Evolutionary conservation across 257 asterid species (phyloP).

Genomic region (Knoxia roxburghii): DNA sequence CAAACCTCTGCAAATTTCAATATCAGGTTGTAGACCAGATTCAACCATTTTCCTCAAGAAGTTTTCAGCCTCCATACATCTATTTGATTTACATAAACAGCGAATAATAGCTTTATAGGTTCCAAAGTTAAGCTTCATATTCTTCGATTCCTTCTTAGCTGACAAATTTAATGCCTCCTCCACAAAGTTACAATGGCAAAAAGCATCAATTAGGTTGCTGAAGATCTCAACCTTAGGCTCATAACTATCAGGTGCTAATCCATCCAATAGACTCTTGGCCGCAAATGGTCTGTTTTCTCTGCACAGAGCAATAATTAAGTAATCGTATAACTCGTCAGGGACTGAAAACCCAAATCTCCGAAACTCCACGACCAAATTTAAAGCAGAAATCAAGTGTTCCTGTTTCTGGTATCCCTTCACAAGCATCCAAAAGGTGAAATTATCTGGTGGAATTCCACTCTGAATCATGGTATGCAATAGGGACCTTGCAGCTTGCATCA

Average conservation of each 20-base stretch:
- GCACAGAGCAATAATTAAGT: constrained; percentile 54
- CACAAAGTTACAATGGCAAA: constrained; percentile 46
- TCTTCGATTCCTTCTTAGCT: constrained; percentile 46
- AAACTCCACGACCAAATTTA: constrained; percentile 67
- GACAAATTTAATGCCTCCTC: constrained; percentile 52
- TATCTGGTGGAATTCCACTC: constrained; percentile 53
- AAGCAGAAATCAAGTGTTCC: constrained; percentile 60
- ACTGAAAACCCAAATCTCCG: constrained; percentile 43
- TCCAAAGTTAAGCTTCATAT: constrained; percentile 40
- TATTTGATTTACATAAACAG: constrained; percentile 49
- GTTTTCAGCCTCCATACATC: constrained; percentile 54
- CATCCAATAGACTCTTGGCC: constrained; percentile 59
- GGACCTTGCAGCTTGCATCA: constrained; percentile 69
- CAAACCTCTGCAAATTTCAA: constrained; percentile 57
- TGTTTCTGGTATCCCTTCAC: constrained; percentile 62
- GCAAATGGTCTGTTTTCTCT: constrained; percentile 76
- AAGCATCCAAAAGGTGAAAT: constrained; percentile 57
- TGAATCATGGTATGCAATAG: constrained; percentile 66
- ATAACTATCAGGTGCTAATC: constrained; percentile 36
- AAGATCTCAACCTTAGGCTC: constrained; percentile 41
- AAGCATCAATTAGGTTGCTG: constrained; percentile 49
- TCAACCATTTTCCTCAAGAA: constrained; percentile 65
- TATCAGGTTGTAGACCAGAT: constrained; percentile 43
- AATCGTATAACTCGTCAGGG: constrained; percentile 50
- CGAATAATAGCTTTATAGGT: constrained; percentile 50